phyloP scores from a whole-genome alignment of 192 early-diverging fungal genomes.

The Pilaira anomala region DNA sequence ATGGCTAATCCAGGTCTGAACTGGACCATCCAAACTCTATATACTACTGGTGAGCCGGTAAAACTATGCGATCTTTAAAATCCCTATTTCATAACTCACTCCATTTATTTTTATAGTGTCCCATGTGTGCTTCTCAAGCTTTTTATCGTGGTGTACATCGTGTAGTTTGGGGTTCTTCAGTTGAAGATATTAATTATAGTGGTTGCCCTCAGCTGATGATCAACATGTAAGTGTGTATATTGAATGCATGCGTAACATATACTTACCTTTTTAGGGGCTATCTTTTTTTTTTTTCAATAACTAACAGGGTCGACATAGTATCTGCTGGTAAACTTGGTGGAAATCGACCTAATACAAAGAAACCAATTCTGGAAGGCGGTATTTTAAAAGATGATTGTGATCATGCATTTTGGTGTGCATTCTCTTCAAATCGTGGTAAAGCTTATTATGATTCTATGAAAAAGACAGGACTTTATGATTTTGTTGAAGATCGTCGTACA shows the following conservation, averaged over 20 bases:
- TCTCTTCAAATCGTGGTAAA: slow-evolving; percentile 16
- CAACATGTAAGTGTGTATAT: slow-evolving; percentile 19
- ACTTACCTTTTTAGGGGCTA: not conserved
- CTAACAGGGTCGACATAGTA: slow-evolving; percentile 18
- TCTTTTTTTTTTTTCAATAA: not conserved
- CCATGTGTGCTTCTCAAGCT: slow-evolving; percentile 29
- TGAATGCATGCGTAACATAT: too few relatives aligned
- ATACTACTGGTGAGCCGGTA: slow-evolving; percentile 31
- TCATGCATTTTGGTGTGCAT: slow-evolving; percentile 18
- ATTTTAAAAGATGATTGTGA: slow-evolving; percentile 26
- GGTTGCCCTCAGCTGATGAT: slow-evolving; percentile 27
- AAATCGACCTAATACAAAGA: slow-evolving; percentile 1
- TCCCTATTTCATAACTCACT: not conserved
- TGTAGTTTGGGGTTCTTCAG: slow-evolving; percentile 27
- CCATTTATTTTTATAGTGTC: slow-evolving; percentile 3
- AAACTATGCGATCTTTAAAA: not conserved
- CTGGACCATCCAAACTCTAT: slow-evolving; percentile 25
- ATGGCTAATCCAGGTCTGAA: slow-evolving; percentile 23
- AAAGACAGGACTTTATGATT: slow-evolving; percentile 8
- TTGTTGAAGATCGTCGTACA: slow-evolving; percentile 6
- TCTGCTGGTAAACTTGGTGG: slow-evolving; percentile 19
- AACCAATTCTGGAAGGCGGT: slow-evolving; percentile 16
- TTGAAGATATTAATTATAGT: slow-evolving; percentile 29
- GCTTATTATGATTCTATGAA: slow-evolving; percentile 17
- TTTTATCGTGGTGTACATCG: slow-evolving; percentile 28